Evolutionary conservation across 116 monocot genomes (phyloP).

Genomic region (Cymodocea nodosa): DNA sequence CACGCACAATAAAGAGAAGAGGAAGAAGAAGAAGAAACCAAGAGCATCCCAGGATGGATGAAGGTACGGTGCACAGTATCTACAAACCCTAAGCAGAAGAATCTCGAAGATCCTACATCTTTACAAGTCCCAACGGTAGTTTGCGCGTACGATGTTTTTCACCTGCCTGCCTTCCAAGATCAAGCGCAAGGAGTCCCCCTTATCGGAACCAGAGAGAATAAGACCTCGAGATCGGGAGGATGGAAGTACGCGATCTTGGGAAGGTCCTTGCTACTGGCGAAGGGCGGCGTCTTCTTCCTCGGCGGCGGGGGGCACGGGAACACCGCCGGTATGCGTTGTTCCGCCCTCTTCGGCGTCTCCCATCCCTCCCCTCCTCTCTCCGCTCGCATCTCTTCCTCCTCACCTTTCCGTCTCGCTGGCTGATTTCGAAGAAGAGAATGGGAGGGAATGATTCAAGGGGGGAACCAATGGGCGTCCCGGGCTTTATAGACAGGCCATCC

Average conservation of each 20-base stretch:
- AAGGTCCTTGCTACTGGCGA: slow-evolving; percentile 25
- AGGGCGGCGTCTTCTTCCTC: slow-evolving; percentile 31
- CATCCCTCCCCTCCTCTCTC: slow-evolving; percentile 27
- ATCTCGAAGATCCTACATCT: no score
- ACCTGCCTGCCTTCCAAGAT: not conserved
- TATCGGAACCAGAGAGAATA: slow-evolving; percentile 32
- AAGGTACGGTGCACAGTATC: no score
- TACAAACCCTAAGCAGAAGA: no score
- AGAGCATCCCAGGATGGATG: no score
- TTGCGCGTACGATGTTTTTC: no score
- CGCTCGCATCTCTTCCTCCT: not conserved
- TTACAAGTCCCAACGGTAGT: no score
- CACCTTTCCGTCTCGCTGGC: not conserved
- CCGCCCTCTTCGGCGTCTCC: slow-evolving; percentile 77
- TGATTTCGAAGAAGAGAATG: slow-evolving; percentile 1
- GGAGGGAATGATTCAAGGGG: not conserved
- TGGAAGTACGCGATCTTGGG: slow-evolving; percentile 85
- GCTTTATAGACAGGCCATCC: not conserved
- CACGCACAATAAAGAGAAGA: no score
- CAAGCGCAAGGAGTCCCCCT: slow-evolving; percentile 6
- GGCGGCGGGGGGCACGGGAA: slow-evolving; percentile 50
- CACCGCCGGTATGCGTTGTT: slow-evolving; percentile 47
- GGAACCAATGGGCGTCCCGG: not conserved
- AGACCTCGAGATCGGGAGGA: slow-evolving; percentile 71
- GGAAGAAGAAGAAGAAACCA: no score